Base-by-base conservation (phyloP, 768 basidiomycete species). In the Lactifluus subvellereus region DNA sequence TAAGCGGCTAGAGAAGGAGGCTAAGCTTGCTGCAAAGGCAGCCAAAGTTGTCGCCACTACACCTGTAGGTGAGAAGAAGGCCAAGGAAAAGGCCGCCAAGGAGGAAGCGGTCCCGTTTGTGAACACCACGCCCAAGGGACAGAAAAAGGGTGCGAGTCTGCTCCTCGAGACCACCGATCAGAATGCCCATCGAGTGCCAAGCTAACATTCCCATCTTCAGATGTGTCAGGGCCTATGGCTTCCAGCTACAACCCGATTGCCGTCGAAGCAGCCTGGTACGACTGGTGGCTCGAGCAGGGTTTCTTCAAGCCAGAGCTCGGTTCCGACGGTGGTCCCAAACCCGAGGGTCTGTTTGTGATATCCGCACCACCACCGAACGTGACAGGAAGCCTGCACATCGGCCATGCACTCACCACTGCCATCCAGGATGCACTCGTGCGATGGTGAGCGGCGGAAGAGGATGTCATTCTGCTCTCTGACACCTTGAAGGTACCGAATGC, bases 361-460 rank as follows among this genome's bases (percentile, higher is more conserved):
- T 90, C 94, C 0, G 81, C 85, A 0, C 97, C 97, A 32, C 96
- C 96, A 2, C 97, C 97, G 4, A 98, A 98, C 69, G 94, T 99
- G 66, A 99, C 97, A 0, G 97, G 97, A 7, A 88, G 84, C 64
- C 78, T 99, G 61, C 96, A 99, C 71, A 94, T 97, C 61, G 97
- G 97, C 2, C 97, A 99, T 68, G 96, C 87, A 3, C 79, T 99
- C 58, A 96, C 95, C 1, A 82, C 88, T 8, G 89, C 94, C 4
- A 88, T 99, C 63, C 94, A 98, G 71, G 97, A 99, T 72, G 76
- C 84, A 1, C 75, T 99, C 65, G 79, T 94, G 54, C 84, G 97
- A 71, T 99, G 96, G 95, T 88, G 37, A 66, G 84, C 77, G 30
- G 14, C 20, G 11, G 20, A 49, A 37, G 20, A 13, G 27, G 4